phyloP scores from a whole-genome alignment of 495 filamentous ascomycete species.

The Xylaria curta region DNA sequence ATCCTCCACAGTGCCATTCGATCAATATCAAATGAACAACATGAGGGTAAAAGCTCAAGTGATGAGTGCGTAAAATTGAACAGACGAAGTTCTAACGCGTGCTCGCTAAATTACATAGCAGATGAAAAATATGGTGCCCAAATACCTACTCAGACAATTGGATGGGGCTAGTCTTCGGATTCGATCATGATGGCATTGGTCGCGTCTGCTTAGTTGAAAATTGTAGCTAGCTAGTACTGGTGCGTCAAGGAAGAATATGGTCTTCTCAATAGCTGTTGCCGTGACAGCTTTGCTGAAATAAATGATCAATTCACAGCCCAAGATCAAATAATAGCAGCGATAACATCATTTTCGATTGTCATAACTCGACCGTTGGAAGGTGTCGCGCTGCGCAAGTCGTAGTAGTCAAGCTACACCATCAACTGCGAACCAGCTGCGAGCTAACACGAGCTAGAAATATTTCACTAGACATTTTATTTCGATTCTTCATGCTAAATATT shows the following conservation, averaged over 20 bases:
- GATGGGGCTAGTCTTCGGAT: background rate
- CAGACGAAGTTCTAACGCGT: background rate
- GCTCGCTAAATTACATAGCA: background rate
- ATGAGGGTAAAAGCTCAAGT: background rate
- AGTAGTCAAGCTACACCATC: background rate
- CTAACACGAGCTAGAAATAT: background rate
- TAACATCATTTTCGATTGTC: background rate
- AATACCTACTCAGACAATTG: too few species aligned
- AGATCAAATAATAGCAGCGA: background rate
- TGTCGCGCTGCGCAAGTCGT: background rate
- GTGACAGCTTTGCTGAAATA: background rate
- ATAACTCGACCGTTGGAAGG: background rate
- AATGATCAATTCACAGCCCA: background rate
- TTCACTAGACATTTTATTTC: background rate
- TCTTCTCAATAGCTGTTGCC: background rate
- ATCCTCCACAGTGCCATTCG: background rate
- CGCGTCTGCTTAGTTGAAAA: background rate
- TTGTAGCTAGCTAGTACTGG: background rate
- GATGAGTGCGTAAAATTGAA: background rate
- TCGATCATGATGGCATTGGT: background rate
- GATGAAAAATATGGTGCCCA: background rate
- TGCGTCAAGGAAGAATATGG: background rate
- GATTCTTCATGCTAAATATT: too few species aligned
- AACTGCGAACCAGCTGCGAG: background rate
- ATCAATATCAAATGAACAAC: background rate